A percentile compares a stretch with the other conserved stretches of the same genome.
phyloP scores from a whole-genome alignment of 192 early-diverging fungal species.

The Nowakowskiella sp. region DNA sequence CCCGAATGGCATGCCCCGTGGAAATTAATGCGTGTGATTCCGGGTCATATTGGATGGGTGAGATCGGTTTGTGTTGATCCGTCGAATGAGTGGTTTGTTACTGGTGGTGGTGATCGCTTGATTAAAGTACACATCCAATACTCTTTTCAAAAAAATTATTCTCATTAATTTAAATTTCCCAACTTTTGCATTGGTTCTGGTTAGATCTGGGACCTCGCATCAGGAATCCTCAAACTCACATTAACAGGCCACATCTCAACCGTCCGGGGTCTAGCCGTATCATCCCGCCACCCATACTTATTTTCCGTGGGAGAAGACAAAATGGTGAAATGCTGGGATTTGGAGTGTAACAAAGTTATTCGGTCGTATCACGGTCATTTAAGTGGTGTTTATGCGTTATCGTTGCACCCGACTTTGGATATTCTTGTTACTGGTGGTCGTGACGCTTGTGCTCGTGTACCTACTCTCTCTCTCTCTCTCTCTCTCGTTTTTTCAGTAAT shows the following conservation, averaged over 20 bases:
- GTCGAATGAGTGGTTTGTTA: slow-evolving; percentile 96
- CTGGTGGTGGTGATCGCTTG: slow-evolving; percentile 92
- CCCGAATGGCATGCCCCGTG: slow-evolving; percentile 98
- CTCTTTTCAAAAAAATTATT: slow-evolving; percentile 1
- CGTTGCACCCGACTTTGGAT: slow-evolving; percentile 90
- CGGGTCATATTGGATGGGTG: slow-evolving; percentile 97
- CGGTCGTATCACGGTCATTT: slow-evolving; percentile 98
- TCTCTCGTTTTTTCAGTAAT: not conserved
- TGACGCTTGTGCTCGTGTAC: slow-evolving; percentile 85
- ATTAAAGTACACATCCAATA: slow-evolving; percentile 70
- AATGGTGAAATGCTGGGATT: slow-evolving; percentile 98
- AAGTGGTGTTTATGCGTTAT: slow-evolving; percentile 84
- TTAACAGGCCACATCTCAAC: slow-evolving; percentile 95
- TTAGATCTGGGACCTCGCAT: slow-evolving; percentile 97
- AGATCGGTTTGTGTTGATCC: slow-evolving; percentile 86
- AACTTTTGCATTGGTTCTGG: too few species aligned
- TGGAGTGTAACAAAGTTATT: slow-evolving; percentile 98
- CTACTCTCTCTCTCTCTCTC: slow-evolving; percentile 11
- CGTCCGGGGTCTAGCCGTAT: slow-evolving; percentile 90
- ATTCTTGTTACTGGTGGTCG: slow-evolving; percentile 89
- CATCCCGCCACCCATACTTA: slow-evolving; percentile 90
- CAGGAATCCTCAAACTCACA: slow-evolving; percentile 88
- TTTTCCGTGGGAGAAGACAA: slow-evolving; percentile 99
- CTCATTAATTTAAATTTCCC: not conserved
- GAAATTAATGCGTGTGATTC: slow-evolving; percentile 91